Base-by-base conservation (phyloP, 352 stramenopile genomes). In the Pythium scleroteichum region DNA sequence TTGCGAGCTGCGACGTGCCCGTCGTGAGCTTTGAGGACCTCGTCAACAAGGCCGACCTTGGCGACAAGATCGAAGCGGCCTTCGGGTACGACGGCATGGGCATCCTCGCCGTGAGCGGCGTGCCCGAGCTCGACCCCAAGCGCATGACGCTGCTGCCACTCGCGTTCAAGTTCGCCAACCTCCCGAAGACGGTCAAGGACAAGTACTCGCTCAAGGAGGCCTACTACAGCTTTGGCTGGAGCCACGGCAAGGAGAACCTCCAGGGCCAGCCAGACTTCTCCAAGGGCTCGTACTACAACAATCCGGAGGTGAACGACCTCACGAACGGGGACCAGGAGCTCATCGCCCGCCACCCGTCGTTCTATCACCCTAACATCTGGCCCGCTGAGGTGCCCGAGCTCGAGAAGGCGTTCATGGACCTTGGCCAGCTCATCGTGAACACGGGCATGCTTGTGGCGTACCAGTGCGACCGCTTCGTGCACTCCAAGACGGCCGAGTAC, bases 231-330 rank as follows among this genome's bases (percentile, higher is more conserved):
- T 89, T 97, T 66, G 96, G 96, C 32, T 99, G 95, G 95, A 97
- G 84, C 58, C 92, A 98, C 68, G 96, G 96, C 48, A 99, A 98
- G 73, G 96, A 98, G 77, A 97, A 94, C 42, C 65, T 98, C 19
- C 78, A 94, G 64, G 91, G 96, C 64, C 85, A 93, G 62, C 92
- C 94, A 2, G 96, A 99, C 75, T 88, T 86, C 53, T 88, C 87
- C 58, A 99, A 99, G 69, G 96, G 88, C 2, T 97, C 86, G 53
- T 99, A 97, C 71, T 99, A 99, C 77, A 98, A 97, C 72, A 99
- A 99, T 78, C 95, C 95, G 4, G 68, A 98, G 51, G 79, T 76
- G 20, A 97, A 99, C 78, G 69, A 81, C 51, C 79, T 91, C 14
- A 87, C 85, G 5, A 67, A 80, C 52, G 76, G 78, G 54, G 73